These are phyloP conservation scores for Naganishia cerealis DNA, from an alignment of 1,284 basidiomycete species.

Conservation along the genomic window DNA sequence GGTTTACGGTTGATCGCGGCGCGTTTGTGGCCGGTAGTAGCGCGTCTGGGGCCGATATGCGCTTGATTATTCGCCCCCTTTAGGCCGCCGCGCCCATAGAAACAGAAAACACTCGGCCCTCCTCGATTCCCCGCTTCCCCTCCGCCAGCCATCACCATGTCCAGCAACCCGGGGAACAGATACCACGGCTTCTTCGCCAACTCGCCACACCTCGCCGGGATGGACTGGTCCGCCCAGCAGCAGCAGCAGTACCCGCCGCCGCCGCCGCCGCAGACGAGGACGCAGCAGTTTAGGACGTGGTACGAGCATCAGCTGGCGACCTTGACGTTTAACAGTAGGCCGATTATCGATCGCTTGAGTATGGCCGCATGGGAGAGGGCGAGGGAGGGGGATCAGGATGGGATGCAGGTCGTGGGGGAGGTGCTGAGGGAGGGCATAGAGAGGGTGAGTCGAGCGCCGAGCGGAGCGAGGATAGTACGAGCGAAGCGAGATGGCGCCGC, in stretches of 20 bases:
- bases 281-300: conserved; percentile 24
- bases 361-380: conserved; percentile 78
- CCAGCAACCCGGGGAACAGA: not conserved
- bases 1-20: no score
- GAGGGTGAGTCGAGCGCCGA: conserved; percentile 50
- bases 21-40: no score
- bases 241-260: not conserved
- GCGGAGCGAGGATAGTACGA: not conserved
- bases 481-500: not conserved
- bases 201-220: not conserved
- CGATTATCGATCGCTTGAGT: conserved; percentile 92
- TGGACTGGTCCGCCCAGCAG: not conserved
- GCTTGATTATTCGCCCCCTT: no score
- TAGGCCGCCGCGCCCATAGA: no score
- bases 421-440: conserved; percentile 85
- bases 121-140: no score
- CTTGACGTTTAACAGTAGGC: conserved; percentile 91
- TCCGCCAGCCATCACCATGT: not conserved
- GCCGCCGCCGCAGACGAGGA: not conserved
- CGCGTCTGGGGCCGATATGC: no score
- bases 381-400: conserved; percentile 62
- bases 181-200: not conserved
- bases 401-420: conserved; percentile 78
- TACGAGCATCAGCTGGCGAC: conserved; percentile 60
- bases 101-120: no score